Evolutionary conservation across 163 green algal genomes (phyloP), one percentile per base, ranked within the genome.

Genomic region (Scenedesmus sp.): DNA sequence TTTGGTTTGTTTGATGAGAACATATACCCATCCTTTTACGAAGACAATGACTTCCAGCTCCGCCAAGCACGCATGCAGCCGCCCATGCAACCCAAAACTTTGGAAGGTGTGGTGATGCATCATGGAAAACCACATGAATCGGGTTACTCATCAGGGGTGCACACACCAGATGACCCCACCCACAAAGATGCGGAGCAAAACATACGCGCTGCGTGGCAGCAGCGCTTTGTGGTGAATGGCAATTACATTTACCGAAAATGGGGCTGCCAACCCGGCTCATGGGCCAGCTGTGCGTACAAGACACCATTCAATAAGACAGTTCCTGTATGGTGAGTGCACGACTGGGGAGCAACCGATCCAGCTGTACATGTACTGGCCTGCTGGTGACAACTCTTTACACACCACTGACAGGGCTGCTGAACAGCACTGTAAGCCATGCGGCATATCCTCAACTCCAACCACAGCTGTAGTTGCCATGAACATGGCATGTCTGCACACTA

Each of bases 1-100:
- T 81, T 81, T 81, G 70, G 70, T 12, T 34, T 81, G 70, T 81
- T 81, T 81, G 70, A 81, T 81, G 70, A 81, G 18, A 81, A 81
- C 23, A 26, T 81, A 81, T 81, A 81, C 70, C 70, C 70, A 20
- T 26, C 70, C 20, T 81, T 54, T 12, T 81, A n/a, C 18, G 70
- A 81, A 34, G 70, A 81, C 70, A 81, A 34, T 10, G 70, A 81
- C 70, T 81, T 81, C 70, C 20, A 26, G 6, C 12, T 81, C 20
- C 10, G 70, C 12, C 20, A 81, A 26, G 70, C 20, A 7, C 70
- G 70, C 70, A 81, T 81, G 70, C 20, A 81, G 13, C 70, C 70
- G 10, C 70, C 20, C 20, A 26, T 81, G 20, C 20, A 81, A 54
- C 20, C 23, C 23, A 81, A 26, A n/a, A n/a, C 13, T 34, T 34